A percentile compares a stretch with the other conserved stretches of the same genome.
These are phyloP conservation scores for Elsinoe necatrix DNA, from an alignment of 2,329 filamentous ascomycete species.

Conservation along the genomic window DNA sequence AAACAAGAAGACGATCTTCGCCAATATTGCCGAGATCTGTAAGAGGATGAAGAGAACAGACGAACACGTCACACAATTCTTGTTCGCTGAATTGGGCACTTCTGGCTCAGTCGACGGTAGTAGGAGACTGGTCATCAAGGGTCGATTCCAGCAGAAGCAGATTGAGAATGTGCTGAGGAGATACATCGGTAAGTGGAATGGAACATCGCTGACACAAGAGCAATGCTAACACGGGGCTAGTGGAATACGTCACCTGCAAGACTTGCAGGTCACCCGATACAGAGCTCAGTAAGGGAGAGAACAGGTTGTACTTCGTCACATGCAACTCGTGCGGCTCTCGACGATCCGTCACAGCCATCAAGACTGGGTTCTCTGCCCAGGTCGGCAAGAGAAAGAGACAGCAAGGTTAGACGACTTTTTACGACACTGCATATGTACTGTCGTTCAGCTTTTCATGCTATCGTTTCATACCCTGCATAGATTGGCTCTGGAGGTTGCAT, in stretches of 20 bases:
- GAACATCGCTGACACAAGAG: background rate
- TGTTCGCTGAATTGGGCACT: constrained; percentile 97
- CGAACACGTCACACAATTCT: constrained; percentile 83
- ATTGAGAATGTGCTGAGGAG: constrained; percentile 94
- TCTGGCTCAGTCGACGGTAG: constrained; percentile 90
- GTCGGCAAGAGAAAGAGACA: constrained; percentile 98
- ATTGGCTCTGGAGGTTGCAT: constrained; percentile 4
- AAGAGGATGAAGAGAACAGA: constrained; percentile 99
- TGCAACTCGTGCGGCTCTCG: constrained; percentile 65
- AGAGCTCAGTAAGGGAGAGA: constrained; percentile 96
- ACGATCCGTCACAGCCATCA: constrained; percentile 92
- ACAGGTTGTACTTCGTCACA: constrained; percentile 97
- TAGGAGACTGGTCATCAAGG: constrained; percentile 93
- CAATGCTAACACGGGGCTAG: constrained; percentile 34
- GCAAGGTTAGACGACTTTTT: constrained; percentile 52
- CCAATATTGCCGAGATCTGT: constrained; percentile 97
- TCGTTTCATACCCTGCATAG: constrained; percentile 6
- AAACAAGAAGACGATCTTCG: constrained; percentile 99
- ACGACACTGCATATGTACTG: background rate
- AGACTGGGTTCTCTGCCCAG: constrained; percentile 99
- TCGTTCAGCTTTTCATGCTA: background rate
- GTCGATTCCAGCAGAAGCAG: constrained; percentile 99
- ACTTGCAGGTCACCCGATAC: constrained; percentile 93
- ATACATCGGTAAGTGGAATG: constrained; percentile 69
- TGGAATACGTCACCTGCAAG: constrained; percentile 98